phyloP scores from a whole-genome alignment of 179 eudicot genomes.

The Silene noctiflora region DNA sequence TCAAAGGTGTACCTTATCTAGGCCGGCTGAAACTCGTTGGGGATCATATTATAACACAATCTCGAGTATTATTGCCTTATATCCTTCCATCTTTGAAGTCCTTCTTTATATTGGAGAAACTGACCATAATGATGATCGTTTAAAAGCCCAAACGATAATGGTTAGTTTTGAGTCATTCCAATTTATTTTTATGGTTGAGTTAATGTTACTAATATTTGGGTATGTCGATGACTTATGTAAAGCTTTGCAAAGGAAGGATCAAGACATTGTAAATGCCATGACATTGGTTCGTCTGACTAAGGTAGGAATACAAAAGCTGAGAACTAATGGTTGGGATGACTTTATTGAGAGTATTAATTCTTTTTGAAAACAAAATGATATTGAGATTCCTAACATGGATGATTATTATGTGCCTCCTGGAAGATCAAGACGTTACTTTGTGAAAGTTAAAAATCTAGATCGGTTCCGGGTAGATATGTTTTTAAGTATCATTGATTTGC shows the following conservation, averaged over 20 bases:
- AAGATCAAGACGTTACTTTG: background rate
- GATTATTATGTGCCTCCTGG: background rate
- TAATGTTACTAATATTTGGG: background rate
- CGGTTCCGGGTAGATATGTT: background rate
- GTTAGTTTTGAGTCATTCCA: background rate
- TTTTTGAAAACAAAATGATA: background rate
- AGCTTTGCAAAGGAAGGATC: too few species aligned
- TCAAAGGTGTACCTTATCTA: background rate
- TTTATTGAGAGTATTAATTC: background rate
- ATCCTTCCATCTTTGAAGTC: constrained; percentile 3
- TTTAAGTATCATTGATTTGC: background rate
- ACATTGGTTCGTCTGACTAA: background rate
- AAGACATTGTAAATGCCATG: too few species aligned
- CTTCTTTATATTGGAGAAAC: background rate
- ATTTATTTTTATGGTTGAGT: background rate
- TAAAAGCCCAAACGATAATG: background rate
- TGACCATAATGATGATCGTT: background rate
- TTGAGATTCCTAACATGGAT: background rate
- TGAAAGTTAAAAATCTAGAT: background rate
- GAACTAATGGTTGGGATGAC: background rate
- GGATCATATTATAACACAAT: constrained; percentile 10
- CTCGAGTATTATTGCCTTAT: background rate
- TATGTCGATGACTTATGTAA: background rate
- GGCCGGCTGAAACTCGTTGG: constrained; percentile 2
- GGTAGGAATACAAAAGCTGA: background rate